Evolutionary conservation across 345 rosid genomes (phyloP).

Genomic region (Eucalyptus pauciflora): DNA sequence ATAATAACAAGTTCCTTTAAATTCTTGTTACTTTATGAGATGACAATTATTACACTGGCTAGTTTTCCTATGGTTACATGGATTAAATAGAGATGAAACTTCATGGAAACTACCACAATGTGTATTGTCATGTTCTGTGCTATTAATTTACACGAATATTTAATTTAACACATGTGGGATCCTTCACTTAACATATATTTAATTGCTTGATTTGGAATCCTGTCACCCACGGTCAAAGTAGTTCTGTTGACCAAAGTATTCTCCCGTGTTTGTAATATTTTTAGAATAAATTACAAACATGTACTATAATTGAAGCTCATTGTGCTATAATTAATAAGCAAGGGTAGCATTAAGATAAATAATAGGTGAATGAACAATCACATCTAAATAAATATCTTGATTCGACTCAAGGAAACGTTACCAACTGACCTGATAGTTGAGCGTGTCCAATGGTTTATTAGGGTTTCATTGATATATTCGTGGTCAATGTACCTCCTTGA

Average conservation of each 20-base stretch:
- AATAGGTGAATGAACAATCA: neutral
- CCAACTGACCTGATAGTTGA: neutral
- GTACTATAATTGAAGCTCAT: neutral
- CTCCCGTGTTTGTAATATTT: neutral
- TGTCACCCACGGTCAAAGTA: neutral
- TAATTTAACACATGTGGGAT: neutral
- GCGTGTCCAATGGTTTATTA: neutral
- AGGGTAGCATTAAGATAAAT: neutral
- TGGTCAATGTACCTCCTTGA: neutral
- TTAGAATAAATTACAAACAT: neutral
- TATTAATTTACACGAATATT: neutral
- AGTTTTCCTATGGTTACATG: neutral
- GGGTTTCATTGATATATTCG: neutral
- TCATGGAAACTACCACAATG: neutral
- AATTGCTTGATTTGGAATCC: neutral
- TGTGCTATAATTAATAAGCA: neutral
- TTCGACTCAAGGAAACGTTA: neutral
- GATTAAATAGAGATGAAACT: neutral
- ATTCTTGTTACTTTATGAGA: neutral
- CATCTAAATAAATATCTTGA: neutral
- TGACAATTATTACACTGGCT: neutral
- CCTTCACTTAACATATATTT: neutral
- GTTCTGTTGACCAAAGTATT: neutral
- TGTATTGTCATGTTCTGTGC: neutral
- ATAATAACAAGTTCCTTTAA: neutral